Base-by-base conservation (phyloP, 441 rosid genomes). In the Pelargonium hybrid region DNA sequence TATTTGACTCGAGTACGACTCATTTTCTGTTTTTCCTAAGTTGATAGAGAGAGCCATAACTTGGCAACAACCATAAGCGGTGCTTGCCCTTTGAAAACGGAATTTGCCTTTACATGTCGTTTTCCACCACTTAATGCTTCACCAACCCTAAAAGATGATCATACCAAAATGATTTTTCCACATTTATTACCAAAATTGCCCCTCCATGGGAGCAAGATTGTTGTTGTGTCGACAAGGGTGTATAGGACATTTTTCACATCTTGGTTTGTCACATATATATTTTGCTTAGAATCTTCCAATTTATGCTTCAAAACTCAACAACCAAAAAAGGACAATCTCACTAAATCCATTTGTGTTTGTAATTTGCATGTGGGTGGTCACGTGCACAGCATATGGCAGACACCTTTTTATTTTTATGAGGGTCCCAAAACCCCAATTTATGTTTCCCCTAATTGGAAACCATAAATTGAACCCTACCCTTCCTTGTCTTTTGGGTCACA, bases 301-400 rank as follows among this genome's bases (percentile, higher is more conserved):
- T 31, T 20, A 23, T 65, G 78, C 67, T 67, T 71, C 69, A 9
- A 41, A 9, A 21, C 54, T 71, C 66, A 61, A 67, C 72, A 25
- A 71, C 61, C 62, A 11, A 47, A 11, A 31, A 39, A 34, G 68
- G 78, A 65, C 76, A 73, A 20, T 39, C 72, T 57, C 54, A 9
- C 80, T 64, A 34, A 61, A 39, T 14, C 20, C 9, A 14, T 65
- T 34, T 34, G n/a, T 3, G 11, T 26, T 47, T 43, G 43, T 57
- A 4, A 5, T 15, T 17, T 65, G 77, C 80, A 65, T 72, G 72
- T 76, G 79, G 67, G 56, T 71, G 1, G 41, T 37, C 76, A 77
- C 68, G 68, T 73, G 78, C 75, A 68, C 29, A 39, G 76, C 69
- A 67, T 29, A 65, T 75, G 79, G 47, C 71, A 56, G 41, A 37